These are phyloP conservation scores for Albifimbria verrucaria DNA, from an alignment of 2,329 filamentous ascomycete species.

Conservation along the genomic window DNA sequence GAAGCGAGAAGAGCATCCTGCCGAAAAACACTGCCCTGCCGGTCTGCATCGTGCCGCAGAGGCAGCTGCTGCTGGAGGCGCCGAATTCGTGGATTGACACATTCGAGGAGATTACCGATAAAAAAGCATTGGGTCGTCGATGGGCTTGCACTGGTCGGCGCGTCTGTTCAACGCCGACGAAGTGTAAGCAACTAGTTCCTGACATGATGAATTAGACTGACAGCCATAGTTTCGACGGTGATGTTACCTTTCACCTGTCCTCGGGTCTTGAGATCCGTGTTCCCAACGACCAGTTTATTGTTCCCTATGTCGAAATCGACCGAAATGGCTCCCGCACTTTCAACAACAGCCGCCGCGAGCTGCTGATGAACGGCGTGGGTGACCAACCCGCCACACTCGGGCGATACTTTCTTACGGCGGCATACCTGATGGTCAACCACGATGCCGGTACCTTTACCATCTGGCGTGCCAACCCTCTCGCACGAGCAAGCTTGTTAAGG, in stretches of 20 bases:
- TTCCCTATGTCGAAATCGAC: slow-evolving; percentile 22
- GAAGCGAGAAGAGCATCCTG: slow-evolving; percentile 22
- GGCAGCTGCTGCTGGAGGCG: slow-evolving; percentile 24
- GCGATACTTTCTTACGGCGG: slow-evolving; percentile 29
- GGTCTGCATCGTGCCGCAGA: slow-evolving; percentile 27
- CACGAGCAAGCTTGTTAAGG: not conserved
- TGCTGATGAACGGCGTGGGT: slow-evolving; percentile 18
- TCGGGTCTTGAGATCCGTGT: slow-evolving; percentile 24
- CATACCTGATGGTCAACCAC: slow-evolving; percentile 33
- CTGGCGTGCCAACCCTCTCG: slow-evolving; percentile 28
- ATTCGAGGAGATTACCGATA: slow-evolving; percentile 15
- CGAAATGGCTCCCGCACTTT: slow-evolving; percentile 20
- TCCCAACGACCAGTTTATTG: slow-evolving; percentile 24
- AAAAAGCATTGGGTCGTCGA: slow-evolving; percentile 7
- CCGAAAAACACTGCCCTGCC: slow-evolving; percentile 16
- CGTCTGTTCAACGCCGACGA: slow-evolving; percentile 10
- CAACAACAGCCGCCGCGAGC: slow-evolving; percentile 12
- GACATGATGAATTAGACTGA: fast-evolving
- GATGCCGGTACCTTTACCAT: slow-evolving; percentile 28
- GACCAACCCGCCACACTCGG: slow-evolving; percentile 22
- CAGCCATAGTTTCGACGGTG: slow-evolving; percentile 19
- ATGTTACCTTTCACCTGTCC: slow-evolving; percentile 24
- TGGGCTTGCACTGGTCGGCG: slow-evolving; percentile 15
- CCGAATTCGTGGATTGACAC: slow-evolving; percentile 12
- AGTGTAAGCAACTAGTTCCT: not conserved